phyloP scores from a whole-genome alignment of 2,329 filamentous ascomycete genomes.

The Hypoxylon sp. region DNA sequence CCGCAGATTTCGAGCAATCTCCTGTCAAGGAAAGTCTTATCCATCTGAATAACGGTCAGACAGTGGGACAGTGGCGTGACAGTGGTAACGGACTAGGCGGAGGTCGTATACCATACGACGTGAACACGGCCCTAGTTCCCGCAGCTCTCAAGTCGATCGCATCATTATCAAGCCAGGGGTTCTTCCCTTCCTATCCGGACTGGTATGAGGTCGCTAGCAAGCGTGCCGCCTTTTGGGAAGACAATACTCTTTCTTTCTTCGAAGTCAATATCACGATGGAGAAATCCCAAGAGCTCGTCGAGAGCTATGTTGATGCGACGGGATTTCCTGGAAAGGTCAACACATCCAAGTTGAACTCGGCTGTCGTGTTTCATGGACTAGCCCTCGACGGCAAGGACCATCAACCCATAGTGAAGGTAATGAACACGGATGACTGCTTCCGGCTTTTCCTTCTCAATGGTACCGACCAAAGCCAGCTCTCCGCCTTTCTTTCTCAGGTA shows the following conservation, averaged over 20 bases:
- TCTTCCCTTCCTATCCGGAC: conserved; percentile 65
- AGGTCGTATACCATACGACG: conserved; percentile 75
- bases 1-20: conserved; percentile 67
- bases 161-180: conserved; percentile 63
- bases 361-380: conserved; percentile 69
- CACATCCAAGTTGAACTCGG: conserved; percentile 57
- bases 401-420: conserved; percentile 66
- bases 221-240: conserved; percentile 75
- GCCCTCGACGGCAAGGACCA: conserved; percentile 68
- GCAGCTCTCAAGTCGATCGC: conserved; percentile 73
- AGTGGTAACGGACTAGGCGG: conserved; percentile 72
- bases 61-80: conserved; percentile 76
- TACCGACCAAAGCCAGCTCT: conserved; percentile 70
- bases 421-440: conserved; percentile 77
- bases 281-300: conserved; percentile 63
- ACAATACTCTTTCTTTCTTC: conserved; percentile 72
- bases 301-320: conserved; percentile 62
- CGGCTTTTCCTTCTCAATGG: conserved; percentile 74
- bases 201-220: conserved; percentile 63
- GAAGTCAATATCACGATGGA: conserved; percentile 60
- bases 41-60: conserved; percentile 67
- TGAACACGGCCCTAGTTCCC: conserved; percentile 74
- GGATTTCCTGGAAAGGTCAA: conserved; percentile 64
- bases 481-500: conserved; percentile 68
- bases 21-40: conserved; percentile 70